Percentiles rank a stretch among this genome's conserved stretches.
Evolutionary conservation across 2,329 filamentous ascomycete genomes (phyloP).

Genomic region (Arthrobotrys megalospora): DNA sequence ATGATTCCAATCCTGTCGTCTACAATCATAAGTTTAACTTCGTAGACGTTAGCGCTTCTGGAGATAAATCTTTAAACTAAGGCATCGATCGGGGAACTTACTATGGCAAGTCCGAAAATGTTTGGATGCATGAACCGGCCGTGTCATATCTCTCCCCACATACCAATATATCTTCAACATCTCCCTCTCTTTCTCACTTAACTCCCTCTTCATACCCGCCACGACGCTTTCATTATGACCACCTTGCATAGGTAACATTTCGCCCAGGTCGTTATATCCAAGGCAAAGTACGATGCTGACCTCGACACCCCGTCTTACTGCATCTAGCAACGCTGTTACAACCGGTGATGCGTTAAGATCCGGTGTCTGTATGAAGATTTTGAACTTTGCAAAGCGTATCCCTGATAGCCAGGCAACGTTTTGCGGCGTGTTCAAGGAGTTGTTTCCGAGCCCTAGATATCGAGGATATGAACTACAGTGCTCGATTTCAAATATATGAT

Average conservation of each 20-base stretch:
- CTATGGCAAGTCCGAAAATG: conserved; percentile 49
- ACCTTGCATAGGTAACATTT: conserved; percentile 53
- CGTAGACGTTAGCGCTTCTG: conserved; percentile 1
- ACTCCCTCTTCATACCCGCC: conserved; percentile 28
- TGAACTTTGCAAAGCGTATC: conserved; percentile 38
- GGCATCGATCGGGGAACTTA: conserved; percentile 23
- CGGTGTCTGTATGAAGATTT: conserved; percentile 51
- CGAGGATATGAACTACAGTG: neutral
- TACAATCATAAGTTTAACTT: conserved; percentile 60
- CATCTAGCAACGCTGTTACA: conserved; percentile 25
- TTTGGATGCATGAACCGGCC: conserved; percentile 35
- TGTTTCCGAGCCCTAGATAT: conserved; percentile 32
- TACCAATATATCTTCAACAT: conserved; percentile 46
- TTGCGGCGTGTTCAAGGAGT: conserved; percentile 39
- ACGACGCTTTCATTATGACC: conserved; percentile 52
- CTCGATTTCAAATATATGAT: neutral
- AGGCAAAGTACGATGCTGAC: conserved; percentile 43
- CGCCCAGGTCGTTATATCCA: conserved; percentile 57
- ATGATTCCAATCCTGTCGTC: conserved; percentile 52
- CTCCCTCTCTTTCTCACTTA: conserved; percentile 17
- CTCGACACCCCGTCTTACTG: conserved; percentile 37
- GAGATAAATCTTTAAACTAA: neutral
- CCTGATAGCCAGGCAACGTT: conserved; percentile 50
- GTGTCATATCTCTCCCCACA: conserved; percentile 42
- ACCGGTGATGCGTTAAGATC: conserved; percentile 42